A percentile compares a stretch with the other conserved stretches of the same genome.
Conservation (phyloP, 2,329 filamentous ascomycete genomes). For the Mycosphaerella sp. region DNA sequence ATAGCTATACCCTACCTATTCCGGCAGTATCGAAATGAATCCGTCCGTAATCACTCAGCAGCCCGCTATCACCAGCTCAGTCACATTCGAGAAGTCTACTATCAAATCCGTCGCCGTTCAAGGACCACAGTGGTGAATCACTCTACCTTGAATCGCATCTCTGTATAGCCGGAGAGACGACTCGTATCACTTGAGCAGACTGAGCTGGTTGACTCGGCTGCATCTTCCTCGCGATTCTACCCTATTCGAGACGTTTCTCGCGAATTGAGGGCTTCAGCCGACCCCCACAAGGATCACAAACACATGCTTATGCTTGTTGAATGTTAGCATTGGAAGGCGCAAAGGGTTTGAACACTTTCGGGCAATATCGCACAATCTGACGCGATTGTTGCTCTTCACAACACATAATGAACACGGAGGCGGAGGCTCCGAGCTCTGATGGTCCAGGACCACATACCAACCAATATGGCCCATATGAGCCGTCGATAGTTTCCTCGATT, state of each 20-base stretch:
- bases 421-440: constrained; percentile 17
- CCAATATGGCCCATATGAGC: constrained; percentile 53
- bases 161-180: constrained; percentile 7
- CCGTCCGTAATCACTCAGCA: constrained; percentile 17
- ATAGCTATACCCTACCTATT: constrained; percentile 13
- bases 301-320: constrained; percentile 22
- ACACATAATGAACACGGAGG: constrained; percentile 27
- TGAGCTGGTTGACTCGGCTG: constrained; percentile 9
- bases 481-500: constrained; percentile 65
- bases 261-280: neutral
- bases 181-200: constrained; percentile 14
- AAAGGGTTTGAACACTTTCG: constrained; percentile 17
- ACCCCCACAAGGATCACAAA: neutral
- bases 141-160: neutral
- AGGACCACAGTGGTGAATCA: constrained; percentile 18
- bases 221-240: neutral
- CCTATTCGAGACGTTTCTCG: neutral
- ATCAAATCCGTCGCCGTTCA: constrained; percentile 19
- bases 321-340: constrained; percentile 31
- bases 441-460: constrained; percentile 33
- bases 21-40: constrained; percentile 23
- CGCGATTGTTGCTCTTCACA: constrained; percentile 18
- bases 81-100: constrained; percentile 23
- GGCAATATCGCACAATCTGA: constrained; percentile 26
- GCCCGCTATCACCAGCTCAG: constrained; percentile 23